phyloP scores from a whole-genome alignment of 805 yeast genomes.

The Candida incommunis region DNA sequence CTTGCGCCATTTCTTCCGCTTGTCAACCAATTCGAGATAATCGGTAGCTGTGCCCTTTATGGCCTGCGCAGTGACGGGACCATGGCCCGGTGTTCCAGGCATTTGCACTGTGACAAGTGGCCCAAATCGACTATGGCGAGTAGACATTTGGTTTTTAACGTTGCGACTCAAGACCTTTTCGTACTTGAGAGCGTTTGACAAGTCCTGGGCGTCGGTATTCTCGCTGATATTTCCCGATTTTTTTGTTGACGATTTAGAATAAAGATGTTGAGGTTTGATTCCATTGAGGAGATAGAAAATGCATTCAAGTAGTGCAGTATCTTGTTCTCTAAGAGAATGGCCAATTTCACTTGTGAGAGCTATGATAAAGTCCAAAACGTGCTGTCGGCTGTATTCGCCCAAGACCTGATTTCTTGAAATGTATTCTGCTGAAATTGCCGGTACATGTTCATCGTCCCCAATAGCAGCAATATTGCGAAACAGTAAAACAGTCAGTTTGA shows the following conservation, averaged over 20 bases:
- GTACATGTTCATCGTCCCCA: slow-evolving; percentile 40
- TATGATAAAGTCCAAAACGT: slow-evolving; percentile 59
- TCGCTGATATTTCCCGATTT: too few species aligned
- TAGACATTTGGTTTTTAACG: slow-evolving; percentile 37
- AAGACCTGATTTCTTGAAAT: slow-evolving; percentile 49
- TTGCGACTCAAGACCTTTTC: slow-evolving; percentile 6
- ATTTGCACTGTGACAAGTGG: slow-evolving; percentile 63
- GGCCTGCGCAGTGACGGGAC: slow-evolving; percentile 59
- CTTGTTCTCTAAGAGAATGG: slow-evolving; percentile 49
- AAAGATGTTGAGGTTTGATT: slow-evolving; percentile 27
- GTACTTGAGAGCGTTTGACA: not conserved
- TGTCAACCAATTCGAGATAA: slow-evolving; percentile 52
- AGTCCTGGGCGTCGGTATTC: too few species aligned
- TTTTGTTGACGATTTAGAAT: not conserved
- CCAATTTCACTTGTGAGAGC: slow-evolving; percentile 56
- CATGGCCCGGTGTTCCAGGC: slow-evolving; percentile 40
- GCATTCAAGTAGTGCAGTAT: slow-evolving; percentile 53
- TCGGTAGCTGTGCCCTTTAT: slow-evolving; percentile 30
- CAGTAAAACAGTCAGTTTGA: slow-evolving; percentile 58
- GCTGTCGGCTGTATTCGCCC: slow-evolving; percentile 45
- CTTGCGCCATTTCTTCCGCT: slow-evolving; percentile 50
- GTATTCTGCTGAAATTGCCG: slow-evolving; percentile 37
- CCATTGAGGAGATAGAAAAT: slow-evolving; percentile 50
- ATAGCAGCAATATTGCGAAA: slow-evolving; percentile 68
- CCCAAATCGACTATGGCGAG: slow-evolving; percentile 87